Evolutionary conservation across 805 yeast species (phyloP), one percentile per base, ranked within the genome.

Genomic region (Metschnikowia cerradonensis): DNA sequence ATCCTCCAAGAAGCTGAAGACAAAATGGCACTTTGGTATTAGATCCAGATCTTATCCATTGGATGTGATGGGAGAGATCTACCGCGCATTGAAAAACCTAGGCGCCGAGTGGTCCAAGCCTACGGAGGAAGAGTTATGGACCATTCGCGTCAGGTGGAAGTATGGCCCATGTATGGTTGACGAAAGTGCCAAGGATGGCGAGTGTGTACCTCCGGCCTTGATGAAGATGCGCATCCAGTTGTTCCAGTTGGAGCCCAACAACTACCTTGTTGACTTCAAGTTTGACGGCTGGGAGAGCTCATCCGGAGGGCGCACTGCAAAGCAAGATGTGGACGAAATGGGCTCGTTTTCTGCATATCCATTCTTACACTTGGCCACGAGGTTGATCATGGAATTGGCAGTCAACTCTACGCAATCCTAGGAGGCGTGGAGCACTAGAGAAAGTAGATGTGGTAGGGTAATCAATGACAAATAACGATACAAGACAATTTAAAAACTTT

Each of bases 61-160:
- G 60, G 99, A 94, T 67, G 99, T 94, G 3, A 94, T 94, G 98
- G 97, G 97, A 26, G 99, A 94, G 66, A 91, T 94, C 41, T 94
- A 94, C 70, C 78, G 97, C 43, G 98, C 98, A 1, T 76, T 94
- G 64, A 88, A 88, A 69, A 90, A 88, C 61, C 73, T 94, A 49
- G 97, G 97, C 1, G 98, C 98, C 0, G 97, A 94, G 67, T 94
- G 98, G 98, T 88, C 94, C 8, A 84, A 86, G 60, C 97, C 98
- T 6, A 81, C 91, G 0, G 96, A 91, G 60, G 97, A 91, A 62
- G 97, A 91, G 61, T 73, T 90, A 47, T 92, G 98, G 98, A 92
- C 97, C 0, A 92, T 92, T 51, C 80, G 89, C 58, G 97, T 92
- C 15, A 82, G 97, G 60, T 94, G 98, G 98, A 85, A 80, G 68